Evolutionary conservation across 2,329 filamentous ascomycete species (phyloP).

Genomic region (Clarireedia paspali): DNA sequence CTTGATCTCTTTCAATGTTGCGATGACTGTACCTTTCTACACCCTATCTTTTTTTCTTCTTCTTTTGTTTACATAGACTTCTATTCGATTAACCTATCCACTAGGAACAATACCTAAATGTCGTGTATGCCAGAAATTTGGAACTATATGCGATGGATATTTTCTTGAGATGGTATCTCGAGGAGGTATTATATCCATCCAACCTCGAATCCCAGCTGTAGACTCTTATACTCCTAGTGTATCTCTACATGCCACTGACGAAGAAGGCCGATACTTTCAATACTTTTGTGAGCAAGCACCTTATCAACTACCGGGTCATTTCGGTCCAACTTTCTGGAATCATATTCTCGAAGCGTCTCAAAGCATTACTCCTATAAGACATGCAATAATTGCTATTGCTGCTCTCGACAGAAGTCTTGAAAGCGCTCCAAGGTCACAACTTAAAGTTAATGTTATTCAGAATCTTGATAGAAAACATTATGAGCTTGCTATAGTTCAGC

Average conservation of each 20-base stretch:
- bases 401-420: slow-evolving; percentile 59
- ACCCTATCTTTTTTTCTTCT: neutral
- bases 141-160: slow-evolving; percentile 53
- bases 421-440: slow-evolving; percentile 20
- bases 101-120: slow-evolving; percentile 52
- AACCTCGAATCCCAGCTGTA: slow-evolving; percentile 26
- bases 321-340: slow-evolving; percentile 58
- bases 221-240: slow-evolving; percentile 25
- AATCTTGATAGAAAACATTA: slow-evolving; percentile 43
- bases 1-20: no score
- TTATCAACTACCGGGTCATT: slow-evolving; percentile 58
- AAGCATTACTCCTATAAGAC: slow-evolving; percentile 49
- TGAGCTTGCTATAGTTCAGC: slow-evolving; percentile 51
- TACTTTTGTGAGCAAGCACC: slow-evolving; percentile 53
- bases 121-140: slow-evolving; percentile 49
- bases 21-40: neutral
- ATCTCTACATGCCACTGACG: slow-evolving; percentile 40
- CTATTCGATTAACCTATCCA: neutral
- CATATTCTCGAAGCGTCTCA: slow-evolving; percentile 55
- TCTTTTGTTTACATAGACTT: neutral
- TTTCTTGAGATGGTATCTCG: slow-evolving; percentile 21
- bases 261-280: slow-evolving; percentile 53
- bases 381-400: slow-evolving; percentile 59
- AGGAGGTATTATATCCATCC: slow-evolving; percentile 11
- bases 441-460: slow-evolving; percentile 30